Evolutionary conservation across 352 stramenopile genomes (phyloP).

Genomic region (Pythium insidiosum): DNA sequence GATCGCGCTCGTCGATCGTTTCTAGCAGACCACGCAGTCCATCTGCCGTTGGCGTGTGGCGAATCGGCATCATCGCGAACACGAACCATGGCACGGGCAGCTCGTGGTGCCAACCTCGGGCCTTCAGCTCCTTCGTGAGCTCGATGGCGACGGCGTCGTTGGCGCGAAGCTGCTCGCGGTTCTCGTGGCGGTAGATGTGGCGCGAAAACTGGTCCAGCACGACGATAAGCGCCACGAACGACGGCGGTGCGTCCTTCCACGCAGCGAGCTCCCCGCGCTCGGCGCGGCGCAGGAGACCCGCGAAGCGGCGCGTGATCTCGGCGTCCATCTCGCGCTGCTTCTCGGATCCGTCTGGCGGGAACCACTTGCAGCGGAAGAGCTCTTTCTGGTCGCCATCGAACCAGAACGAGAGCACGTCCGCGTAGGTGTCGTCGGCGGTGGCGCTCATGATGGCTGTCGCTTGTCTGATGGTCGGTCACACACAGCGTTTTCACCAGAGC

Average conservation of each 20-base stretch:
- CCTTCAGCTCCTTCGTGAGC: slow-evolving; percentile 40
- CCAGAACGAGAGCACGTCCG: slow-evolving; percentile 52
- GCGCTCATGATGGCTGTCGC: too few relatives aligned
- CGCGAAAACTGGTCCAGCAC: slow-evolving; percentile 85
- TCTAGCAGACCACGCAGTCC: slow-evolving; percentile 42
- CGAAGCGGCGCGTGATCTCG: slow-evolving; percentile 32
- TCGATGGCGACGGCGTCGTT: slow-evolving; percentile 46
- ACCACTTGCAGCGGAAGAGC: slow-evolving; percentile 56
- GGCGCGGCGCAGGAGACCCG: slow-evolving; percentile 24
- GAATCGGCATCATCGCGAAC: slow-evolving; percentile 83
- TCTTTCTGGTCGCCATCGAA: slow-evolving; percentile 44
- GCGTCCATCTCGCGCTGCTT: slow-evolving; percentile 33
- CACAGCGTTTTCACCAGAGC: too few relatives aligned
- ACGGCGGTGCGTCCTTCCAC: slow-evolving; percentile 30
- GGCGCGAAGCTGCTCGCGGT: slow-evolving; percentile 12
- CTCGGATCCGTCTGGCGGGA: slow-evolving; percentile 39
- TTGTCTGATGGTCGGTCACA: too few relatives aligned
- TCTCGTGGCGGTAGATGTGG: slow-evolving; percentile 55
- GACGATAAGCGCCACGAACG: slow-evolving; percentile 72
- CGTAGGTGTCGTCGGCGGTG: too few relatives aligned
- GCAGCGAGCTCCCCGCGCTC: slow-evolving; percentile 34
- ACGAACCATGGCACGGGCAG: slow-evolving; percentile 52
- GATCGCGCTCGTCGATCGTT: slow-evolving; percentile 34
- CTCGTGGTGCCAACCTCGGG: slow-evolving; percentile 34
- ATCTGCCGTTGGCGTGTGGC: slow-evolving; percentile 63